Conservation (phyloP, 345 rosid genomes). For the Sonneratia alba region DNA sequence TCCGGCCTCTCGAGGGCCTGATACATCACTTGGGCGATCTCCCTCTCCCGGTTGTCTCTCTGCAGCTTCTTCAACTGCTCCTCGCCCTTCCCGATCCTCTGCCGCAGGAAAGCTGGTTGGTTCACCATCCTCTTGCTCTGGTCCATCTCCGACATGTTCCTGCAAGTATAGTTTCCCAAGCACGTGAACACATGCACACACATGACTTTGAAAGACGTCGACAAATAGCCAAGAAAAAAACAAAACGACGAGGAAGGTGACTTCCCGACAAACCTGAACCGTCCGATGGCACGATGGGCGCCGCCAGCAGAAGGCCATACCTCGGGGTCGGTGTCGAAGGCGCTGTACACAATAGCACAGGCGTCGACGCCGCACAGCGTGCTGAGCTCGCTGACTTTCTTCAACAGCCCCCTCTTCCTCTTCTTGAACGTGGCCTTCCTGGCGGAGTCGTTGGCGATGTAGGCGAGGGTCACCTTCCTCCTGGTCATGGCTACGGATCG, state of each 20-base stretch:
- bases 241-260: not conserved
- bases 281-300: slow-evolving; percentile 14
- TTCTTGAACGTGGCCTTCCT: slow-evolving; percentile 22
- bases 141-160: slow-evolving; percentile 31
- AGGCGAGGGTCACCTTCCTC: slow-evolving; percentile 14
- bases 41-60: slow-evolving; percentile 19
- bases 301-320: slow-evolving; percentile 30
- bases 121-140: slow-evolving; percentile 39
- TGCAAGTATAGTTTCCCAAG: not conserved
- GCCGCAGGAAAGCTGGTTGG: slow-evolving; percentile 26
- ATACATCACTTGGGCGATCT: slow-evolving; percentile 14
- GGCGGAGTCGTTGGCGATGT: slow-evolving; percentile 11
- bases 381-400: slow-evolving; percentile 20
- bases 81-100: slow-evolving; percentile 24
- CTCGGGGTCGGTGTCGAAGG: slow-evolving; percentile 25
- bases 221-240: too few species aligned
- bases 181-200: not conserved
- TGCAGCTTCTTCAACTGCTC: slow-evolving; percentile 28
- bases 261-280: slow-evolving; percentile 6
- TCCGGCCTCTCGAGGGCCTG: slow-evolving; percentile 4
- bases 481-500: slow-evolving; percentile 12
- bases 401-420: slow-evolving; percentile 20
- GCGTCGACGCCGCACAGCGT: slow-evolving; percentile 19
- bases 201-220: not conserved
- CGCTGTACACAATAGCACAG: slow-evolving; percentile 15